These are phyloP conservation scores for Leccinellum albellum DNA, from an alignment of 768 basidiomycete genomes.

Conservation along the genomic window DNA sequence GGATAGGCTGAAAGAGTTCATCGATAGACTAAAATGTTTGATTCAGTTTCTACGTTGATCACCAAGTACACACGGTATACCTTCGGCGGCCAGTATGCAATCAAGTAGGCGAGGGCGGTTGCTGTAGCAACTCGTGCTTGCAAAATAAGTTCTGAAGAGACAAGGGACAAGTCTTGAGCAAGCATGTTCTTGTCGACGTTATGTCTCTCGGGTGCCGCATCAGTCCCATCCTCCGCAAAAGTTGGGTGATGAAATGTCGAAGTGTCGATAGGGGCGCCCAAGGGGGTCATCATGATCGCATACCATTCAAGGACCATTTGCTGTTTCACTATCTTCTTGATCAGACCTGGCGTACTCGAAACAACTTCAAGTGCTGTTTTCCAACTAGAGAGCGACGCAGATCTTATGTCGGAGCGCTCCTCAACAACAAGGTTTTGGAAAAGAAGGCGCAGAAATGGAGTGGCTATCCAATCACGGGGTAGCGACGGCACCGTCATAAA, in stretches of 20 bases:
- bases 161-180: conserved; percentile 80
- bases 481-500: conserved; percentile 79
- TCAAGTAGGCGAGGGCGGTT: conserved; percentile 68
- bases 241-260: conserved; percentile 64
- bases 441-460: conserved; percentile 74
- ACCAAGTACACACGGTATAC: conserved; percentile 31
- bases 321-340: conserved; percentile 53
- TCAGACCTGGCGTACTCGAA: conserved; percentile 40
- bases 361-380: conserved; percentile 59
- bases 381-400: conserved; percentile 73
- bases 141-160: conserved; percentile 70
- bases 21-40: conserved; percentile 42
- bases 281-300: conserved; percentile 81
- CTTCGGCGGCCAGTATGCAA: conserved; percentile 61
- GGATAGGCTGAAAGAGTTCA: conserved; percentile 68
- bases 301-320: conserved; percentile 80
- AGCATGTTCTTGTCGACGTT: conserved; percentile 98
- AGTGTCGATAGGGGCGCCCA: conserved; percentile 73
- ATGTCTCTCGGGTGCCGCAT: conserved; percentile 58
- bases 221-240: conserved; percentile 43
- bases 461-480: conserved; percentile 75
- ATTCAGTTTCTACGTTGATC: neutral
- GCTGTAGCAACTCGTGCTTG: conserved; percentile 78
- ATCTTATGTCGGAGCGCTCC: conserved; percentile 80
- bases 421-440: conserved; percentile 95